Evolutionary conservation across 1,284 basidiomycete genomes (phyloP).

Genomic region (Gomphus bonarii): DNA sequence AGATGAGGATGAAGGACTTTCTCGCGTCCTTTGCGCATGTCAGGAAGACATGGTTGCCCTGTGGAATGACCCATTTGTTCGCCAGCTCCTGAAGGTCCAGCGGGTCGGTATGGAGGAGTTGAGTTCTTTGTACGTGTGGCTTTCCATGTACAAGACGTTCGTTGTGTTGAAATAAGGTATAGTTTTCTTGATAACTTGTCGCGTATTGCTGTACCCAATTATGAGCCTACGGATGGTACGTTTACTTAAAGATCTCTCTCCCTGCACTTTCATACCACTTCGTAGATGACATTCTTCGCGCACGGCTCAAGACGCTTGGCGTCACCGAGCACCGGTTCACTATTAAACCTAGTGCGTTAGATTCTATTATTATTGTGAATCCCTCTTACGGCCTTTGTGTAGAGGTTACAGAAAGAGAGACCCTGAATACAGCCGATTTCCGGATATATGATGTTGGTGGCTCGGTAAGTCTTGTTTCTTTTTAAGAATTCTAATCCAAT

Average conservation of each 20-base stretch:
- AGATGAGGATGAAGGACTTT: constrained; percentile 35
- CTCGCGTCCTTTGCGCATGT: constrained; percentile 43
- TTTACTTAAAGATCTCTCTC: neutral
- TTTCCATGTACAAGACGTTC: neutral
- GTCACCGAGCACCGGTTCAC: constrained; percentile 28
- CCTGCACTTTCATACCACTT: neutral
- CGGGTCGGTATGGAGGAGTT: constrained; percentile 23
- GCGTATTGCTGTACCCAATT: constrained; percentile 50
- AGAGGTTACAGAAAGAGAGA: neutral
- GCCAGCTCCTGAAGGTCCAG: constrained; percentile 39
- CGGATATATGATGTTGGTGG: constrained; percentile 33
- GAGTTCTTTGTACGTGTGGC: constrained; percentile 12
- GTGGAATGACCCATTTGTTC: constrained; percentile 52
- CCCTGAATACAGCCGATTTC: constrained; percentile 19
- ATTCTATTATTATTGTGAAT: neutral
- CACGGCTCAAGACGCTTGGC: constrained; percentile 41
- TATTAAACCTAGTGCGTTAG: constrained; percentile 27
- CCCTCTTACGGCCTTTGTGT: neutral
- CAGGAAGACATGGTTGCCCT: constrained; percentile 52
- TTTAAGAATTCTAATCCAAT: neutral
- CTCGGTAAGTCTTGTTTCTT: constrained; percentile 26
- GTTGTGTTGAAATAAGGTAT: constrained; percentile 16
- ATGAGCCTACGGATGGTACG: constrained; percentile 60
- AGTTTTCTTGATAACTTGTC: constrained; percentile 67
- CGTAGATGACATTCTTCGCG: constrained; percentile 53